Percentiles rank a stretch among this genome's conserved stretches.
phyloP scores from a whole-genome alignment of 805 yeast genomes.

The Metschnikowia gruessii region DNA sequence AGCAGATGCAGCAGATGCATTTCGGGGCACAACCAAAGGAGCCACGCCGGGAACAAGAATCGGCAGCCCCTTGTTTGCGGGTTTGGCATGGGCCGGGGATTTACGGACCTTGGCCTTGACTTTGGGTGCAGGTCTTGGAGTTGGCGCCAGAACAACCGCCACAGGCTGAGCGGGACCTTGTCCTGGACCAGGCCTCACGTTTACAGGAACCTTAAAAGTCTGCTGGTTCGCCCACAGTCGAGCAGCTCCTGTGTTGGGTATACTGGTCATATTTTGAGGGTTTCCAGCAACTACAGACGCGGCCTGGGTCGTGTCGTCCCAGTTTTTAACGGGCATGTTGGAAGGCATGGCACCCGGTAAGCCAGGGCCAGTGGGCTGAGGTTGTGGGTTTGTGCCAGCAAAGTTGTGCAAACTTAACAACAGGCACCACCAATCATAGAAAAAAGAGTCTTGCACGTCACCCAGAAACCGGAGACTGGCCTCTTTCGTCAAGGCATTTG shows the following conservation, averaged over 20 bases:
- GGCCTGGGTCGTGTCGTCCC: neutral
- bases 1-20: neutral
- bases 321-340: neutral
- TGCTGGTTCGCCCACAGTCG: neutral
- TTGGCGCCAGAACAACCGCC: neutral
- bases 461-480: constrained; percentile 6
- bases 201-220: constrained; percentile 3
- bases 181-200: neutral
- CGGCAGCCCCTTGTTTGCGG: constrained; percentile 10
- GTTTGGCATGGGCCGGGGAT: constrained; percentile 4
- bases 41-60: constrained; percentile 12
- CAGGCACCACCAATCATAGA: constrained; percentile 18
- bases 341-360: too few species aligned
- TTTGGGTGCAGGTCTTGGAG: constrained; percentile 1
- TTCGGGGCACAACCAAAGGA: constrained; percentile 9
- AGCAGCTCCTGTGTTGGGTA: neutral
- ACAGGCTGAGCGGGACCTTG: neutral
- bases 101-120: constrained; percentile 2
- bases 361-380: neutral
- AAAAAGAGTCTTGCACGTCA: constrained; percentile 7
- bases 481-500: constrained; percentile 12
- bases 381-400: neutral
- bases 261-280: neutral
- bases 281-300: neutral
- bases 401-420: constrained; percentile 11